Evolutionary conservation across 2,329 filamentous ascomycete genomes (phyloP), one percentile per base, ranked within the genome.

Genomic region (Penicillium sp.): DNA sequence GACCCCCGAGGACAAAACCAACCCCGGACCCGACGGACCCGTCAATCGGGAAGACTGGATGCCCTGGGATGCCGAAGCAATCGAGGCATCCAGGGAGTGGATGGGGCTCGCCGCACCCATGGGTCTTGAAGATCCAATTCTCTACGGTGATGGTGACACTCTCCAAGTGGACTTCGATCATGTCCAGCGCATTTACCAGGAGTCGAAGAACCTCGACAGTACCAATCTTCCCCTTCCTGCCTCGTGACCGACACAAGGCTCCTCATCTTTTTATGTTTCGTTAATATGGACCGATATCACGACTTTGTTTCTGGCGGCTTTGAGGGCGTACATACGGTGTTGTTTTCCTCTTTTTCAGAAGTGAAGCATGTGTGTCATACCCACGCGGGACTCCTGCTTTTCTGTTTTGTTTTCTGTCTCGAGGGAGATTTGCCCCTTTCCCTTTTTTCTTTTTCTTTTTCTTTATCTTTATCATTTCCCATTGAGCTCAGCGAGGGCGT

Each of bases 101-200:
- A 52, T 58, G 43, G 31, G 44, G 4, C 44, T 57, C 11, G 50
- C 50, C 3, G 20, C 42, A 26, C 46, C 49, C 16, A 14, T 42
- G 5, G 22, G 52, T 64, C 9, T 58, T 64, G 28, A 10, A 3
- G 14, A 34, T 16, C 31, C 10, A 18, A 8, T 20, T 34, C 31
- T 34, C 8, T 16, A 14, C 57, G 62, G 24, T 46, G 57, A 6
- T 29, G 16, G 34, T 31, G 22, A 46, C 14, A n/a, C 28, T 24
- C 22, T 54, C 22, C 32, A 64, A 27, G 57, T 72, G 26, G 66
- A 73, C 43, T 73, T 70, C 68, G 68, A 72, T n/a, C 56, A 56
- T 10, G 48, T 68, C 29, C 63, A 67, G n/a, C 56, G 55, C 9
- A 62, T 62, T 18, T 61, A 63, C 24, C 55, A 57, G 20, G 56